These are phyloP conservation scores for Microcyclospora tardicrescens DNA, from an alignment of 2,329 filamentous ascomycete genomes.

Conservation along the genomic window DNA sequence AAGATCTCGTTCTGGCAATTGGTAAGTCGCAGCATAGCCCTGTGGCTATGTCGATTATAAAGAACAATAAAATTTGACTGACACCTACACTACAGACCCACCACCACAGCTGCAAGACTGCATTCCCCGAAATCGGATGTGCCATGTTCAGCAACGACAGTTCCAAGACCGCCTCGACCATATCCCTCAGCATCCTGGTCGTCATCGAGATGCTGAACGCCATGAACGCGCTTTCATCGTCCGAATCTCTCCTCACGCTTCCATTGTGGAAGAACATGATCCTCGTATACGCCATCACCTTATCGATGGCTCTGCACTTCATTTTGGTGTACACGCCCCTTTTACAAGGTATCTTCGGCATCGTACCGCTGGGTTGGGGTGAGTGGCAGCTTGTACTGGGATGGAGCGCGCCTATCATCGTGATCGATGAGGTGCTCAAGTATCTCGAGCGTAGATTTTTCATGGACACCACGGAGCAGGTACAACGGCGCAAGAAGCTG, in stretches of 20 bases:
- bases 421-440: constrained; percentile 79
- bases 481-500: constrained; percentile 9
- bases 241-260: constrained; percentile 83
- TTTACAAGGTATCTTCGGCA: constrained; percentile 78
- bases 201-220: constrained; percentile 99
- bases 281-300: constrained; percentile 81
- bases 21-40: constrained; percentile 26
- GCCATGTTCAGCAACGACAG: constrained; percentile 78
- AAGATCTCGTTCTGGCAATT: constrained; percentile 86
- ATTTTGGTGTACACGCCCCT: constrained; percentile 84
- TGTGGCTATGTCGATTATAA: neutral
- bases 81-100: constrained; percentile 40
- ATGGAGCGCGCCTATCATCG: constrained; percentile 88
- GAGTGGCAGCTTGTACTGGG: constrained; percentile 88
- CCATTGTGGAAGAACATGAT: constrained; percentile 99
- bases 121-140: constrained; percentile 84
- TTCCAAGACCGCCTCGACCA: constrained; percentile 80
- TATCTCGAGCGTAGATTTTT: constrained; percentile 45
- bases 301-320: constrained; percentile 94
- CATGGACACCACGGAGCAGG: constrained; percentile 17
- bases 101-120: constrained; percentile 81
- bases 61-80: neutral
- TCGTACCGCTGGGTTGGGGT: constrained; percentile 67
- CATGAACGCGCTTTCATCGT: constrained; percentile 93
- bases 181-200: constrained; percentile 81